Evolutionary conservation across 768 basidiomycete genomes (phyloP).

Genomic region (Termitomyces sp.): DNA sequence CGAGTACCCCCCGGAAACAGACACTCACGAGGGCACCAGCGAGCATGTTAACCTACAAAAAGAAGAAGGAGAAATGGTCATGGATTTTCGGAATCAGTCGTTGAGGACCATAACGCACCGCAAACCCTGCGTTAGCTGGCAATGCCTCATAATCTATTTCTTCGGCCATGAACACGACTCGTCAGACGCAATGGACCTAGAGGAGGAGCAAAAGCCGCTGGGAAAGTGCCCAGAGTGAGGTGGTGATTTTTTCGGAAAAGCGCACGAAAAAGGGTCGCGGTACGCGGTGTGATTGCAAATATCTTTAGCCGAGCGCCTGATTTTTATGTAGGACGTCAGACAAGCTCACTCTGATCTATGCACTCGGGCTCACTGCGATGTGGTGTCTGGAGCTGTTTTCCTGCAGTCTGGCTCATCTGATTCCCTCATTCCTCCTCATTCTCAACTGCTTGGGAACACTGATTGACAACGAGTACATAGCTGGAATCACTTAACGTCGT

Average conservation of each 20-base stretch:
- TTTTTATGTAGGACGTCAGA: neutral
- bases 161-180: constrained; percentile 28
- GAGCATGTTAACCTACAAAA: constrained; percentile 84
- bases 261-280: neutral
- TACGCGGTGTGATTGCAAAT: constrained; percentile 2
- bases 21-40: constrained; percentile 88
- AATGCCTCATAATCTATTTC: constrained; percentile 48
- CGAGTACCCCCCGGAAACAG: neutral
- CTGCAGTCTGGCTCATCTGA: neutral
- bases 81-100: constrained; percentile 8
- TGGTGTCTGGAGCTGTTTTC: neutral
- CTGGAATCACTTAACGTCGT: neutral
- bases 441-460: neutral
- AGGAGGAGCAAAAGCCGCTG: neutral
- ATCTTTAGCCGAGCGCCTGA: constrained; percentile 1
- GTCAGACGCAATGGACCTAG: neutral
- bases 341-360: neutral
- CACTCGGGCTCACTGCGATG: no score
- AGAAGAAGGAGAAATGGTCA: neutral
- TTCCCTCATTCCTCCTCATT: neutral
- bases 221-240: neutral
- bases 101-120: constrained; percentile 40
- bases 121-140: constrained; percentile 76
- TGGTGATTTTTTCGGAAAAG: constrained; percentile 3
- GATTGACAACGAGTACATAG: neutral